Base-by-base conservation (phyloP, 2,329 filamentous ascomycete genomes). In the Sporothrix humicola region DNA sequence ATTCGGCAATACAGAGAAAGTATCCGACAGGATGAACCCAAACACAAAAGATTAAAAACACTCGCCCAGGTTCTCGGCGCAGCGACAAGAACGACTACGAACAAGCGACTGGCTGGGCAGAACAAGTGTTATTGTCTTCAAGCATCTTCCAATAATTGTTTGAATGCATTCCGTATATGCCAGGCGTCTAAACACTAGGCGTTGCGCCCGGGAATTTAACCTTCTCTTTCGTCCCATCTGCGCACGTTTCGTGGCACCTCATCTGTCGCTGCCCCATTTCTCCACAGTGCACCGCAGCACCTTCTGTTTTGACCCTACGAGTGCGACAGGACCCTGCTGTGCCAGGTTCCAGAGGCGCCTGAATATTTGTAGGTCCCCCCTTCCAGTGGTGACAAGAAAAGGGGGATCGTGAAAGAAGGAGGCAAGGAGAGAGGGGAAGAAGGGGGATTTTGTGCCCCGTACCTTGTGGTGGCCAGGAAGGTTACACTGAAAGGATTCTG, bases 401-500 rank as follows among this genome's bases (percentile, higher is more conserved):
- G 6, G 52, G 20, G 4, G 37, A n/a, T 10, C 17, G 9, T 23
- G 52, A 13, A 48, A 66, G 15, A 66, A 2, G n/a, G 61, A 15
- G 61, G 61, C 23, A 26, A 26, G 23, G 23, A 26, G 23, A 37
- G 3, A n/a, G 17, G n/a, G 37, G 20, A 23, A 26, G 61, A 12
- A 46, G 37, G 61, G 31, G 17, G 42, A 20, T 17, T 23, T 8
- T 2, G 8, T 42, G 31, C 17, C 17, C 37, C 59, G n/a, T 66
- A 10, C 44, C 26, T 59, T 26, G 26, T 4, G 10, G 13, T 37
- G 7, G 6, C 23, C 4, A 37, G 13, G n/a, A 66, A n/a, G 31
- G 61, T 66, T 66, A 44, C 61, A 66, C 42, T 0, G 42, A 66
- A 66, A 44, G 42, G 26, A 37, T 37, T 65, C 59, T 63, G 59